Conservation (phyloP, 352 stramenopile species). For the Plasmopara halstedii region DNA sequence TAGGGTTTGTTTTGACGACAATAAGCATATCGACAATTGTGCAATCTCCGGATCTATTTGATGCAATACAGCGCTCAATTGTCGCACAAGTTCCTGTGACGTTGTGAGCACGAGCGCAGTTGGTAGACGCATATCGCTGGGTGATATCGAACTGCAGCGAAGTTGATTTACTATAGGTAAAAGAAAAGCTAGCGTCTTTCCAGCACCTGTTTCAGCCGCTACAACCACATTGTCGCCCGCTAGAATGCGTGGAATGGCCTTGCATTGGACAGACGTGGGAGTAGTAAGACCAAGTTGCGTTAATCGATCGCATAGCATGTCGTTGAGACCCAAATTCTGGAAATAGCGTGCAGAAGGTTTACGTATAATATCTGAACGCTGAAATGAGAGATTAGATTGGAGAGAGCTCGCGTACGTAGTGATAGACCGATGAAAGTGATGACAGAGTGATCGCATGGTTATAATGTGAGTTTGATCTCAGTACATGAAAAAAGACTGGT, state of each 20-base stretch:
- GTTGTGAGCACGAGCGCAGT: conserved; percentile 76
- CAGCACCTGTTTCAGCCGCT: conserved; percentile 91
- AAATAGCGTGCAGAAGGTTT: conserved; percentile 23
- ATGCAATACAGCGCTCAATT: conserved; percentile 46
- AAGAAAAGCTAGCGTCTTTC: conserved; percentile 95
- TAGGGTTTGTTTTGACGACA: conserved; percentile 47
- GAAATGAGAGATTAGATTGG: neutral
- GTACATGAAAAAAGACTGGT: too few relatives aligned
- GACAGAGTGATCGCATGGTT: too few relatives aligned
- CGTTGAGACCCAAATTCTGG: conserved; percentile 46
- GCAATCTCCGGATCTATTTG: conserved; percentile 35
- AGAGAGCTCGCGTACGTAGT: too few relatives aligned
- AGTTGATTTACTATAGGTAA: conserved; percentile 79
- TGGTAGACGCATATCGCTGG: conserved; percentile 36
- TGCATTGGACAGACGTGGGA: conserved; percentile 46
- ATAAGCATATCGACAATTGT: conserved; percentile 31
- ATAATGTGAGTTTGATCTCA: too few relatives aligned
- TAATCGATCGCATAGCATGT: conserved; percentile 28
- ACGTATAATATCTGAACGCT: neutral
- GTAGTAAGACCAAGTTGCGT: conserved; percentile 23
- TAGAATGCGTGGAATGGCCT: conserved; percentile 55
- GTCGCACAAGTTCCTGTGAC: conserved; percentile 80
- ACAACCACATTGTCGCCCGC: conserved; percentile 82
- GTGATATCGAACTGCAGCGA: conserved; percentile 17
- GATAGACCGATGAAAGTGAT: too few relatives aligned